Percentiles rank a stretch among this genome's conserved stretches.
Conservation (phyloP, 192 early-diverging fungal species). For the Coemansia sp. region DNA sequence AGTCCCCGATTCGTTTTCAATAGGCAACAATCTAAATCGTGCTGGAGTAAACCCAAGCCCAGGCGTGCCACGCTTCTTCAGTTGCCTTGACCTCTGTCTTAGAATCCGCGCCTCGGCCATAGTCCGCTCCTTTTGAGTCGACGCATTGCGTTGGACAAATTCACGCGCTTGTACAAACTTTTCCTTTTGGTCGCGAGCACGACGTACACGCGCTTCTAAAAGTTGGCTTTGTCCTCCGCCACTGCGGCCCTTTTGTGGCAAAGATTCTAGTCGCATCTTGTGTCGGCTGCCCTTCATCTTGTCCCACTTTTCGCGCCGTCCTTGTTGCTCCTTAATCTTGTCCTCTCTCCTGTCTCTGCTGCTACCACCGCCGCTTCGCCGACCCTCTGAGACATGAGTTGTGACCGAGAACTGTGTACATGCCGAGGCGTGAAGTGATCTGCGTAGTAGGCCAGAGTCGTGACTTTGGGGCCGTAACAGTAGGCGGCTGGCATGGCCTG, state of each 20-base stretch:
- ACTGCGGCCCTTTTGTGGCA: slow-evolving; percentile 27
- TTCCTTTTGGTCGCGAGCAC: slow-evolving; percentile 32
- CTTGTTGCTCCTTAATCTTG: slow-evolving; percentile 17
- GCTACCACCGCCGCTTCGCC: background rate
- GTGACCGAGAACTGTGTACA: background rate
- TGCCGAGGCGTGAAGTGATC: background rate
- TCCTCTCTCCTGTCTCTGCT: slow-evolving; percentile 6
- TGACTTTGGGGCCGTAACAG: background rate
- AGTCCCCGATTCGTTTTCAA: slow-evolving; percentile 59
- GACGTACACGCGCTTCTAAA: slow-evolving; percentile 39
- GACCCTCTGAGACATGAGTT: background rate
- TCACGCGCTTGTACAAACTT: slow-evolving; percentile 38
- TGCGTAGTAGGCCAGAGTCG: background rate
- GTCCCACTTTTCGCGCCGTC: slow-evolving; percentile 16
- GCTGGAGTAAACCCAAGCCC: slow-evolving; percentile 67
- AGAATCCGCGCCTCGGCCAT: slow-evolving; percentile 42
- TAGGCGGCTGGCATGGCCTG: background rate
- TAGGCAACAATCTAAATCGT: slow-evolving; percentile 60
- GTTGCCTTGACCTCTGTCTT: slow-evolving; percentile 35
- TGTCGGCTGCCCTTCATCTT: slow-evolving; percentile 27
- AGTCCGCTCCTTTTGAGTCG: slow-evolving; percentile 18
- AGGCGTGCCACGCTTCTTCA: slow-evolving; percentile 27
- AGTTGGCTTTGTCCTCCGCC: slow-evolving; percentile 39
- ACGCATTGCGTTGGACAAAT: slow-evolving; percentile 22
- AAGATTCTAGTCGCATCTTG: slow-evolving; percentile 21